Base-by-base conservation (phyloP, 2,329 filamentous ascomycete species). In the Alternaria gansuensis region DNA sequence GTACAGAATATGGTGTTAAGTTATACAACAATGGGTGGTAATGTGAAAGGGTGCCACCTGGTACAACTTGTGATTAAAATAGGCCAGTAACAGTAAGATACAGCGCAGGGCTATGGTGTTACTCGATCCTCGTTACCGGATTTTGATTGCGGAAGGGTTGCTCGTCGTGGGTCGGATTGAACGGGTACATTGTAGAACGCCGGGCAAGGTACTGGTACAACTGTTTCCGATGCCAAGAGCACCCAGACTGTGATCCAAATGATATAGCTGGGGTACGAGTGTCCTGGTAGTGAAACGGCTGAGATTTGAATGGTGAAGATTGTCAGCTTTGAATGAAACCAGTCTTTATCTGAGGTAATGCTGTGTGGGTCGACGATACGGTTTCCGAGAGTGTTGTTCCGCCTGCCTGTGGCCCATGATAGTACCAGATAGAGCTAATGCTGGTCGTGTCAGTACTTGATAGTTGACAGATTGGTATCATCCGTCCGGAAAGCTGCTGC, bases 351-450 rank as follows among this genome's bases (percentile, higher is more conserved):
- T 13, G 14, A 14, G 21, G 14, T 4, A 11, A 26, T 49, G n/a
- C 14, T 49, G 31, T 10, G 1, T 28, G 37, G 17, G n/a, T 17
- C 5, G 10, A 37, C 24, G 21, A 17, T 28, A 39, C 5, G 5
- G 26, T 14, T 14, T 21, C 43, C 21, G 23, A 46, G 14, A 5
- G 13, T 46, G 28, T 41, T 28, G 39, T 21, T 13, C 11, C 36
- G 26, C 40, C 39, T 50, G 17, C 13, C 37, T 33, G 43, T 45
- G 54, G 49, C 34, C n/a, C 57, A 45, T 53, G 40, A 39, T 5
- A 51, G 21, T 17, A 39, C 24, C 29, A 31, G 28, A 45, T 48
- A 36, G 36, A 49, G 26, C 7, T 9, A 33, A 46, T 33, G 23
- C 26, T 34, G 52, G 53, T 52, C 11, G 21, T 39, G 28, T n/a